Evolutionary conservation across 192 early-diverging fungal genomes (phyloP).

Genomic region (Obelidium mucronatum): DNA sequence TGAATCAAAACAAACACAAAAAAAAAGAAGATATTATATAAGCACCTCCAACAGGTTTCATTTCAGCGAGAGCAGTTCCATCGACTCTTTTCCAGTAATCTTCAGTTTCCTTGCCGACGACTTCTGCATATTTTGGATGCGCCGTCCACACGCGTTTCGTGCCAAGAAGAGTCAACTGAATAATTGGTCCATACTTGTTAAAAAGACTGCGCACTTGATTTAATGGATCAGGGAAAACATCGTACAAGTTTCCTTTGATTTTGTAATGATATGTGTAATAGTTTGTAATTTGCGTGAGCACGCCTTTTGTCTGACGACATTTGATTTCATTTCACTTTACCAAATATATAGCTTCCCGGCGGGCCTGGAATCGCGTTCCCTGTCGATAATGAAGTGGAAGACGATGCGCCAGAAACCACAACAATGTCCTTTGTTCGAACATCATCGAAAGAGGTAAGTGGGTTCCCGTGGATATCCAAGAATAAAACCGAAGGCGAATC

Average conservation of each 20-base stretch:
- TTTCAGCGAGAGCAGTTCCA: conserved; percentile 41
- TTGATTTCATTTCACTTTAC: too few species aligned
- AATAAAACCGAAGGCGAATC: background rate
- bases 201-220: conserved; percentile 42
- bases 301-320: too few species aligned
- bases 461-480: conserved; percentile 1
- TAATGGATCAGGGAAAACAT: conserved; percentile 23
- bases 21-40: background rate
- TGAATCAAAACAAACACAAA: background rate
- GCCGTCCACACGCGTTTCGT: conserved; percentile 37
- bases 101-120: conserved; percentile 56
- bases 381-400: background rate
- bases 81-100: conserved; percentile 61
- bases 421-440: conserved; percentile 8
- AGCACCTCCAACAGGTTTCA: conserved; percentile 51
- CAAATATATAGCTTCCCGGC: too few species aligned
- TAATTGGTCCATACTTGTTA: conserved; percentile 48
- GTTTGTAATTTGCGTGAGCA: too few species aligned
- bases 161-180: conserved; percentile 36
- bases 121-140: conserved; percentile 53
- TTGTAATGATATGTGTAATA: too few species aligned
- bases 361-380: conserved; percentile 17
- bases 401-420: background rate
- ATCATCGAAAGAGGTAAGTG: conserved; percentile 9
- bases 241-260: conserved; percentile 24